A percentile compares a stretch with the other conserved stretches of the same genome.
phyloP scores from a whole-genome alignment of 148 eudicot genomes.

The Rhododendron molle region DNA sequence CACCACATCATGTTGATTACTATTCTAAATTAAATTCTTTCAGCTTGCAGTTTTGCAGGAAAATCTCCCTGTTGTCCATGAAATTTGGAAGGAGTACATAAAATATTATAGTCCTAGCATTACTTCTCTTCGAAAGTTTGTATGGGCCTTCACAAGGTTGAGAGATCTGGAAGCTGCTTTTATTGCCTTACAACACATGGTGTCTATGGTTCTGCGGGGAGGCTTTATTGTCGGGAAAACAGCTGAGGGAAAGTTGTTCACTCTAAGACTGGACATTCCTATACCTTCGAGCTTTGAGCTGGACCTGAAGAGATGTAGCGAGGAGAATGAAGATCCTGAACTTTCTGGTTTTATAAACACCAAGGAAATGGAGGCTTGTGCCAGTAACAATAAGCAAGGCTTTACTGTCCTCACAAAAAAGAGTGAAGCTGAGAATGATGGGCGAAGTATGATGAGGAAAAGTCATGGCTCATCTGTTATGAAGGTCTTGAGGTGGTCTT shows the following conservation, averaged over 20 bases:
- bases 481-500: constrained; percentile 66
- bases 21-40: constrained; percentile 29
- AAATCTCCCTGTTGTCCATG: constrained; percentile 64
- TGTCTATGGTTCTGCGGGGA: constrained; percentile 41
- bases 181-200: constrained; percentile 61
- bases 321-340: constrained; percentile 21
- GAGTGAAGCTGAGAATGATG: constrained; percentile 12
- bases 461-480: constrained; percentile 24
- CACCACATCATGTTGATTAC: neutral
- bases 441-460: constrained; percentile 20
- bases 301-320: constrained; percentile 19
- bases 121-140: constrained; percentile 52
- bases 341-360: constrained; percentile 18
- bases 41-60: constrained; percentile 96
- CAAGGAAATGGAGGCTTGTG: constrained; percentile 25
- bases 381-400: constrained; percentile 10
- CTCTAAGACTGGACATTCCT: constrained; percentile 63
- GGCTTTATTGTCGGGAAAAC: constrained; percentile 25
- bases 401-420: constrained; percentile 12
- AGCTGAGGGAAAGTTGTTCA: constrained; percentile 33
- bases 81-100: constrained; percentile 66
- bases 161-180: constrained; percentile 64
- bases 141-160: constrained; percentile 63
- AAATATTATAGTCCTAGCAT: constrained; percentile 44
- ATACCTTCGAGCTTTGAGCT: constrained; percentile 37